phyloP scores from a whole-genome alignment of 805 yeast genomes.

The Ogataea nonfermentans region DNA sequence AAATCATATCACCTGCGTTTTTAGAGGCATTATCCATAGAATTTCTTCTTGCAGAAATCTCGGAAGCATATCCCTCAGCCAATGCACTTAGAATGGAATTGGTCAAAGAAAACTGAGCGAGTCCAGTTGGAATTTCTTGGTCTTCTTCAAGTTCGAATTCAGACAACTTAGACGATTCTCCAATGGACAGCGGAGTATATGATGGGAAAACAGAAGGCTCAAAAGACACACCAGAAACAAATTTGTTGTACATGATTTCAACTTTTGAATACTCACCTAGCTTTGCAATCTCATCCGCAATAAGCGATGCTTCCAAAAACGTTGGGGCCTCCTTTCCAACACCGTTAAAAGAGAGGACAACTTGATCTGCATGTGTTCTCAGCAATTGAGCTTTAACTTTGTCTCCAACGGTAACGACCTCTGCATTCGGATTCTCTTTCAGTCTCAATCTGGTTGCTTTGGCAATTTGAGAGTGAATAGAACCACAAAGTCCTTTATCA shows the following conservation, averaged over 20 bases:
- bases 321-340: conserved; percentile 97
- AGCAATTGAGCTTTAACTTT: conserved; percentile 84
- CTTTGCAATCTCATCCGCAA: conserved; percentile 77
- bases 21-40: conserved; percentile 99
- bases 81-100: conserved; percentile 86
- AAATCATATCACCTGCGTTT: conserved; percentile 99
- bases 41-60: conserved; percentile 97
- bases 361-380: conserved; percentile 71
- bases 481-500: conserved; percentile 98
- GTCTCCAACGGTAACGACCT: conserved; percentile 89
- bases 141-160: conserved; percentile 77
- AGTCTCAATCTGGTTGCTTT: conserved; percentile 77
- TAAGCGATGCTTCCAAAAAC: conserved; percentile 83
- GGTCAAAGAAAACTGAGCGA: conserved; percentile 83
- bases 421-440: conserved; percentile 62
- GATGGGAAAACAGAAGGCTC: conserved; percentile 75
- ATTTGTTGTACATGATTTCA: conserved; percentile 84
- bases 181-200: conserved; percentile 68
- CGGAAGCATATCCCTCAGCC: conserved; percentile 98
- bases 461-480: conserved; percentile 93
- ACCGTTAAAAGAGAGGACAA: conserved; percentile 81
- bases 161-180: conserved; percentile 79
- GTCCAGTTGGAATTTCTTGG: conserved; percentile 63
- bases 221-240: conserved; percentile 83
- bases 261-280: conserved; percentile 72